Base-by-base conservation (phyloP, 768 basidiomycete genomes). In the Lactifluus echinatus region DNA sequence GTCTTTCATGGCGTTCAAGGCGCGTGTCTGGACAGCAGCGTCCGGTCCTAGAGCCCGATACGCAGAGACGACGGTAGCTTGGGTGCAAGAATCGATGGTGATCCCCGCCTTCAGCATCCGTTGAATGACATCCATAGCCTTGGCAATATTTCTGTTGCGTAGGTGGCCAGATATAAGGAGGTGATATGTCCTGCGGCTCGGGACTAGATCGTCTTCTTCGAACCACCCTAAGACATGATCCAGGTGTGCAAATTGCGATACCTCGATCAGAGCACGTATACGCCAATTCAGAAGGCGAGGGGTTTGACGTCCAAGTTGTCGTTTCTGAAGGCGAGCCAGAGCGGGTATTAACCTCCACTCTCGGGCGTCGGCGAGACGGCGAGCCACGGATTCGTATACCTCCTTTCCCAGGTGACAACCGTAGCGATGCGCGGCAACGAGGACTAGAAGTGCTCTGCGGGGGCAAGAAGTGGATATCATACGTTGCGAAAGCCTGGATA, bases 271-370 rank as follows among this genome's bases (percentile, higher is more conserved):
- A 1, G 86, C 84, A 36, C 80, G 79, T 8, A 78, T 72, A 47
- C 79, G 79, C 87, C 86, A 89, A 66, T 91, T 82, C 59, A 91
- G 75, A 23, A 90, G 72, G 31, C 81, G 77, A 29, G 70, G 62
- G 3, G 80, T 83, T 2, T 76, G 74, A 51, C 71, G 72, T 42
- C 78, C 77, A 15, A 76, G 73, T 21, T 82, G 77, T 34, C 72
- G 66, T 60, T 72, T 73, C 49, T 77, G 85, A 19, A 81, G 70
- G 26, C 70, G 67, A 51, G 81, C 78, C 17, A 81, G 65, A 21
- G 69, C 59, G 19, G 80, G 70, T 3, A 90, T 69, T 12, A 71
- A 65, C 33, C 69, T 58, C 86, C 87, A 89, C 26, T 72, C 66
- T 26, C 70, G 72, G 47, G 65, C 65, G 8, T 69, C 63, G 19